Conservation (phyloP, 1,139 yeast genomes). For the Pneumocystis wakefieldiae region DNA sequence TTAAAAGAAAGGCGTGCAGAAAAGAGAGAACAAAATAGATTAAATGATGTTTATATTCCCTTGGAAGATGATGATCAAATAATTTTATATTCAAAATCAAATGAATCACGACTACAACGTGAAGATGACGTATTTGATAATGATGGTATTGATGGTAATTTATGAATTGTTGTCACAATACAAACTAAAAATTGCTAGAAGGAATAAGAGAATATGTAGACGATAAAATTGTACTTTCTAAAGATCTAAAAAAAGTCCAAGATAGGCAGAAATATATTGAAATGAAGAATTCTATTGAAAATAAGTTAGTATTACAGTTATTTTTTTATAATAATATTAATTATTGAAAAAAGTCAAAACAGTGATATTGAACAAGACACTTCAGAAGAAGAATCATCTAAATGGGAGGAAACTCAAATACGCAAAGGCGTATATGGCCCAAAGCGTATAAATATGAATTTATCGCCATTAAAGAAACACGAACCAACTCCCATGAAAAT, state of each 20-base stretch:
- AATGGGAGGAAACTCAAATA: background rate
- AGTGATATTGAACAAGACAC: background rate
- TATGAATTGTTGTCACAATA: background rate
- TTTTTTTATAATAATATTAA: background rate
- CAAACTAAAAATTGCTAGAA: background rate
- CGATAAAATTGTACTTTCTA: background rate
- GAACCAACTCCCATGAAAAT: background rate
- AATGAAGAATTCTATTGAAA: background rate
- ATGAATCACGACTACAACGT: background rate
- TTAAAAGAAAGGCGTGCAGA: background rate
- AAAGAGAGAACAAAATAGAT: background rate
- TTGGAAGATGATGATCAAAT: background rate
- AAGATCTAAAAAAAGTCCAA: background rate
- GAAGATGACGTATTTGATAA: background rate
- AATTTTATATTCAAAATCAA: background rate
- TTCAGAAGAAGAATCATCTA: background rate
- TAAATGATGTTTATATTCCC: background rate
- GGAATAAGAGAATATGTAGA: background rate
- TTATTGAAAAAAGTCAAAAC: background rate
- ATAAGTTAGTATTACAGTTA: background rate
- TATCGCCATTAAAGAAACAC: background rate
- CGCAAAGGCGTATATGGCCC: background rate
- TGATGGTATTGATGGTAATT: background rate
- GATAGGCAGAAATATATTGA: background rate
- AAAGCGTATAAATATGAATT: background rate